phyloP scores from a whole-genome alignment of 768 basidiomycete genomes.

The Fistulinella prunicolor region DNA sequence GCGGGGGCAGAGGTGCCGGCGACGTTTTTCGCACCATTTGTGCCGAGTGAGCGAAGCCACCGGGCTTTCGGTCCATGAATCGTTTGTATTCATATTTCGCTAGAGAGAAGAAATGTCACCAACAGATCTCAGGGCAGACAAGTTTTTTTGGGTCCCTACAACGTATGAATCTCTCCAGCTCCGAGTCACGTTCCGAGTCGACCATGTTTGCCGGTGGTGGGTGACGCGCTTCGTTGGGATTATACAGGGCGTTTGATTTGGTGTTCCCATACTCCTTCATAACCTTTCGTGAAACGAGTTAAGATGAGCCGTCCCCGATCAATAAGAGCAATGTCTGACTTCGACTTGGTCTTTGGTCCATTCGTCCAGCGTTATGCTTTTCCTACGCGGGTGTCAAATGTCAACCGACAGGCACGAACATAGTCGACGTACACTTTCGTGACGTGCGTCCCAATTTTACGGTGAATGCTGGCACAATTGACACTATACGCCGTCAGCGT shows the following conservation, averaged over 20 bases:
- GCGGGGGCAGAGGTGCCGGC: conserved; percentile 26
- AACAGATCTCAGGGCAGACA: not conserved
- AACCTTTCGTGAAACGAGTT: conserved; percentile 41
- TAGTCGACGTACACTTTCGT: conserved; percentile 76
- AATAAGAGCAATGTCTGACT: conserved; percentile 40
- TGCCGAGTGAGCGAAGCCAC: conserved; percentile 14
- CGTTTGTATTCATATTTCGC: conserved; percentile 80
- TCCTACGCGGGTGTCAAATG: conserved; percentile 44
- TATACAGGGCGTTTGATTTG: conserved; percentile 75
- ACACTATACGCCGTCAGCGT: conserved; percentile 45
- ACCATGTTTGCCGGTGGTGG: conserved; percentile 81
- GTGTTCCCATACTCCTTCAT: conserved; percentile 83
- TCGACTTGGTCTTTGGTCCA: conserved; percentile 91
- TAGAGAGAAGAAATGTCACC: conserved; percentile 24
- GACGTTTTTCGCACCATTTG: conserved; percentile 17
- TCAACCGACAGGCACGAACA: not conserved
- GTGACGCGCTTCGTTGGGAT: conserved; percentile 77
- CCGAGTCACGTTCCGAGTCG: conserved; percentile 80
- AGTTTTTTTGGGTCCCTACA: conserved; percentile 40
- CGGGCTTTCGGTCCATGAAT: conserved; percentile 52
- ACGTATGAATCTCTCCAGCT: conserved; percentile 89
- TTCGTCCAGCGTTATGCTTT: conserved; percentile 84
- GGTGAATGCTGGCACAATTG: conserved; percentile 86
- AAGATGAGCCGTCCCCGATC: conserved; percentile 8
- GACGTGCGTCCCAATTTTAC: conserved; percentile 92